phyloP scores from a whole-genome alignment of 1,284 basidiomycete genomes.

The Phellinidium pouzarii region DNA sequence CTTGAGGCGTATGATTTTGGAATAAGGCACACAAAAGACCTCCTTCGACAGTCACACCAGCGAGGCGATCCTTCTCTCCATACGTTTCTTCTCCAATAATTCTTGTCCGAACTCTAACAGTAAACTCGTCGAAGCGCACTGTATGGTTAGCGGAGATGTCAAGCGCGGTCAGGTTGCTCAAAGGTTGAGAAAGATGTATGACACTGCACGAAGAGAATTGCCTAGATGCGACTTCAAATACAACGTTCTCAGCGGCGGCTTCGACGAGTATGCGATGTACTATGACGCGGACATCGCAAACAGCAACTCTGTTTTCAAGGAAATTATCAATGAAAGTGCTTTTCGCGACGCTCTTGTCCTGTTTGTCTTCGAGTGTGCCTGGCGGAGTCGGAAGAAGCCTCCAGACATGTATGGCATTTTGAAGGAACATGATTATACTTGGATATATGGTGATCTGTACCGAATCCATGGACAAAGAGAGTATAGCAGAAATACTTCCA shows the following conservation, averaged over 20 bases:
- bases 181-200: constrained; percentile 28
- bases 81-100: constrained; percentile 29
- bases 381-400: constrained; percentile 23
- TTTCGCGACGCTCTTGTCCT: neutral
- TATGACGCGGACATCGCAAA: constrained; percentile 6
- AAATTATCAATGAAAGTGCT: neutral
- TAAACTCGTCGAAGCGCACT: constrained; percentile 41
- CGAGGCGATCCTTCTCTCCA: constrained; percentile 48
- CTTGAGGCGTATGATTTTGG: constrained; percentile 16
- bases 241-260: constrained; percentile 46
- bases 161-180: constrained; percentile 21
- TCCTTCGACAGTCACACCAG: constrained; percentile 43
- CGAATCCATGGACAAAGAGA: constrained; percentile 1
- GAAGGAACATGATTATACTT: constrained; percentile 56
- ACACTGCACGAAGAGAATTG: constrained; percentile 35
- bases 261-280: constrained; percentile 24
- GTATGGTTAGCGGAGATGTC: constrained; percentile 43
- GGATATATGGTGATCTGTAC: constrained; percentile 48
- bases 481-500: constrained; percentile 5
- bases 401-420: constrained; percentile 47
- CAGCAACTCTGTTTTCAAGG: constrained; percentile 4
- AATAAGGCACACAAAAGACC: constrained; percentile 23
- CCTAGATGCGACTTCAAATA: constrained; percentile 37
- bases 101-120: constrained; percentile 52
- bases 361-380: neutral